Base-by-base conservation (phyloP, 306 rosid species). In the Acacia acuminata region DNA sequence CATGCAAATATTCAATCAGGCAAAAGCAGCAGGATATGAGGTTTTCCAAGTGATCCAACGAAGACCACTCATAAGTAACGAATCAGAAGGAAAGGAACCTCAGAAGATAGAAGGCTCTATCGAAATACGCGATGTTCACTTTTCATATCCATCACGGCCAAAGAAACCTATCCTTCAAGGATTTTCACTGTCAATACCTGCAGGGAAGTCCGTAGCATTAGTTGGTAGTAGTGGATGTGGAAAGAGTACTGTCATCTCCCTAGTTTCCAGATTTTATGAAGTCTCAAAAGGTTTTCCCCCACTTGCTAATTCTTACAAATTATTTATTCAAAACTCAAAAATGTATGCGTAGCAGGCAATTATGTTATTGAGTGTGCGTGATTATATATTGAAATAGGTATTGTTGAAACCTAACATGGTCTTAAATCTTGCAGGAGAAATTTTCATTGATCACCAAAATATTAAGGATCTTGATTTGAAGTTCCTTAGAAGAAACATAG, bases 191-290 rank as follows among this genome's bases (percentile, higher is more conserved):
- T 86, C 94, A 36, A 94, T 94, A 78, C 89, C 97, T 50, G 90
- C 94, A 45, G 97, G 96, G 83, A 88, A 89, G 83, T 89, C 96
- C 19, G 77, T 89, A 25, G 97, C 98, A 78, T 84, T 94, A 50
- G 98, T 94, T 22, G 98, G 98, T 48, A 83, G 92, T 79, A 94
- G 98, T 42, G 98, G 98, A n/a, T 94, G 98, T 64, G 98, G 98
- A 84, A 94, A 94, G 86, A 94, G 97, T 82, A 94, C 98, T n/a
- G 87, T 90, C 48, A 91, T 92, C 83, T 92, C 98, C 47, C 82
- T 94, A 1, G 90, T 91, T 40, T 72, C 88, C 55, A 90, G 97
- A 88, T 94, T 94, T 82, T 94, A 94, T 81, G 96, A 94, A 47
- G 96, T 94, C 25, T 78, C 85, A 0, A 81, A 81, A 82, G 97